Evolutionary conservation across 306 rosid genomes (phyloP), one percentile per base, ranked within the genome.

Genomic region (Fragaria vesca): DNA sequence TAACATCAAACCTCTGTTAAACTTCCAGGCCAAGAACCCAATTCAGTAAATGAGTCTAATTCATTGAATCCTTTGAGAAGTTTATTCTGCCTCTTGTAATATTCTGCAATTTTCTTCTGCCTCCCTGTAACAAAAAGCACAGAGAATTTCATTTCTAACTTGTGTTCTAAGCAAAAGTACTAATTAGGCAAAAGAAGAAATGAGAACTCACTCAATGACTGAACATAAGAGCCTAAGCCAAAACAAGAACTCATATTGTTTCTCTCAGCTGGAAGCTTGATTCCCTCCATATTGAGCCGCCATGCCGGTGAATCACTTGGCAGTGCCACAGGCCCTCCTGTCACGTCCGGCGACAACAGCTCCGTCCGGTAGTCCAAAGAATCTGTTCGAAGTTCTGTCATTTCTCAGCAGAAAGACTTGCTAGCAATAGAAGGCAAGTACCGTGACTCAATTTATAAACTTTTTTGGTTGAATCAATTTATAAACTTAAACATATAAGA

Each of bases 41-140:
- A 70, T 75, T 90, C 95, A 71, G 84, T 74, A 66, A 74, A 89
- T 60, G 90, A 82, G 43, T 95, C 97, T n/a, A 93, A 88, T 84
- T 93, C 96, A 36, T 84, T 84, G 54, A 85, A 95, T 72, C 93
- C 97, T 78, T 88, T 82, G 24, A 95, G 97, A 80, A 95, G 86
- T 42, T 65, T 83, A 66, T 86, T 79, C 81, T 95, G 98, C 82
- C 77, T 92, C 86, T 88, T 88, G 85, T 95, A 95, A 78, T 92
- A 95, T 68, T 86, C 83, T 5, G 91, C 86, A 67, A 94, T 83
- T 73, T 81, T 88, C 78, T 81, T 94, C 36, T 87, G 88, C 50
- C 86, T 94, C 76, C 78, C 98, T 92, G 57, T 26, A 57, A 58
- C 18, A 43, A 20, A 12, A 24, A 42, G 17, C 4, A 8, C 8